Evolutionary conservation across 2,329 filamentous ascomycete species (phyloP).

Genomic region (Dactylellina parvicollis): DNA sequence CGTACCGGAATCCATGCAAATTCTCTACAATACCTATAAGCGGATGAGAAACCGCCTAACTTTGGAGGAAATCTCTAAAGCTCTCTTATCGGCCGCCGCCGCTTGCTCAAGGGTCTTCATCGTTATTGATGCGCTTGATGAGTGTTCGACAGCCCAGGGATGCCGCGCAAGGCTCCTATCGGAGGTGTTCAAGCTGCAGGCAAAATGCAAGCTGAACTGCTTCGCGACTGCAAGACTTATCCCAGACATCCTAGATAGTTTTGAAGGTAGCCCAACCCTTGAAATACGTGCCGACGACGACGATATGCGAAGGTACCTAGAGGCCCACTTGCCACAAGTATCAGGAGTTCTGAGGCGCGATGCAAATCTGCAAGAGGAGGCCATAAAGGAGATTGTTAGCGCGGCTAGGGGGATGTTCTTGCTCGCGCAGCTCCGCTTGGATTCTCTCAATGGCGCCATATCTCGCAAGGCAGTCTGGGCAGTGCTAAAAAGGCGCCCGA

Average conservation of each 20-base stretch:
- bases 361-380: not conserved
- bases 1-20: slow-evolving; percentile 58
- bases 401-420: slow-evolving; percentile 22
- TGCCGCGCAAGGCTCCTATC: not conserved
- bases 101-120: slow-evolving; percentile 55
- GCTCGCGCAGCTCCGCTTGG: slow-evolving; percentile 2
- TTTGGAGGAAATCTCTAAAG: slow-evolving; percentile 55
- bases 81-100: slow-evolving; percentile 57
- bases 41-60: slow-evolving; percentile 58
- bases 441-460: not conserved
- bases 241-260: slow-evolving; percentile 54
- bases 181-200: not conserved
- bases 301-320: slow-evolving; percentile 1
- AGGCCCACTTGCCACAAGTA: not conserved
- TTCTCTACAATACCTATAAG: slow-evolving; percentile 56
- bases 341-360: not conserved
- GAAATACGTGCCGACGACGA: slow-evolving; percentile 6
- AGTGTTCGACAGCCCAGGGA: slow-evolving; percentile 54
- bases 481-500: slow-evolving; percentile 58
- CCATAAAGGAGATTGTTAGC: not conserved
- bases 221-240: slow-evolving; percentile 55
- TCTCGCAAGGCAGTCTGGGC: slow-evolving; percentile 57
- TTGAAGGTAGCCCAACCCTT: not conserved
- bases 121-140: slow-evolving; percentile 60
- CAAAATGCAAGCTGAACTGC: not conserved